Evolutionary conservation across 768 basidiomycete species (phyloP).

Genomic region (Tulasnella sp.): DNA sequence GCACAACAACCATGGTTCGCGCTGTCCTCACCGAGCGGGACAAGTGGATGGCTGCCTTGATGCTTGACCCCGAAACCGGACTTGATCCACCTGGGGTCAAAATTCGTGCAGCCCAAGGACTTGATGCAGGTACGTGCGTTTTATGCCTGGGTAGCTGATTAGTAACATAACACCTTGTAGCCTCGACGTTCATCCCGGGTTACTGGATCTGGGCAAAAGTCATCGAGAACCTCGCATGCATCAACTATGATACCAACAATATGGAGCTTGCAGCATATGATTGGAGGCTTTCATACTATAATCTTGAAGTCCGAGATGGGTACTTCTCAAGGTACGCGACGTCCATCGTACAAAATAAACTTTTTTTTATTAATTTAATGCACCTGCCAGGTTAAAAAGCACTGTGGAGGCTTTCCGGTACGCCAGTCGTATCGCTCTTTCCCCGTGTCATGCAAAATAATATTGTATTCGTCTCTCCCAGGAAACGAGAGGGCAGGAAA

Average conservation of each 20-base stretch:
- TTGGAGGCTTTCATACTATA: constrained; percentile 82
- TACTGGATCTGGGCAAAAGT: constrained; percentile 98
- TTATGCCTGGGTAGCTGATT: constrained; percentile 16
- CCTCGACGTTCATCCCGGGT: constrained; percentile 49
- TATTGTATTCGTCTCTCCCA: constrained; percentile 28
- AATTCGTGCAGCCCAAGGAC: constrained; percentile 85
- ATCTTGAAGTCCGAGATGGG: constrained; percentile 84
- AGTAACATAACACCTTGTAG: constrained; percentile 10
- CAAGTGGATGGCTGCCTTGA: constrained; percentile 82
- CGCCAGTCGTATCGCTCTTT: background rate
- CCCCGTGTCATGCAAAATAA: background rate
- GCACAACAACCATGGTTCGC: constrained; percentile 53
- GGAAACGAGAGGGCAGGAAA: constrained; percentile 63
- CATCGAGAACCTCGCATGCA: constrained; percentile 86
- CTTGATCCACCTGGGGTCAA: constrained; percentile 80
- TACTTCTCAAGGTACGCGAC: constrained; percentile 69
- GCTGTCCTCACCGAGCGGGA: constrained; percentile 79
- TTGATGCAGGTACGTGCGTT: constrained; percentile 71
- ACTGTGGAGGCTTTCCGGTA: constrained; percentile 22
- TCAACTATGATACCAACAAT: constrained; percentile 90
- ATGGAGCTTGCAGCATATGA: constrained; percentile 80
- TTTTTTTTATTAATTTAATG: background rate
- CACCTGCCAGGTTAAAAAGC: constrained; percentile 11
- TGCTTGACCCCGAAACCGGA: constrained; percentile 86
- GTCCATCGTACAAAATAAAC: background rate